Evolutionary conservation across 2,329 filamentous ascomycete species (phyloP).

Genomic region (Nigrospora oryzae): DNA sequence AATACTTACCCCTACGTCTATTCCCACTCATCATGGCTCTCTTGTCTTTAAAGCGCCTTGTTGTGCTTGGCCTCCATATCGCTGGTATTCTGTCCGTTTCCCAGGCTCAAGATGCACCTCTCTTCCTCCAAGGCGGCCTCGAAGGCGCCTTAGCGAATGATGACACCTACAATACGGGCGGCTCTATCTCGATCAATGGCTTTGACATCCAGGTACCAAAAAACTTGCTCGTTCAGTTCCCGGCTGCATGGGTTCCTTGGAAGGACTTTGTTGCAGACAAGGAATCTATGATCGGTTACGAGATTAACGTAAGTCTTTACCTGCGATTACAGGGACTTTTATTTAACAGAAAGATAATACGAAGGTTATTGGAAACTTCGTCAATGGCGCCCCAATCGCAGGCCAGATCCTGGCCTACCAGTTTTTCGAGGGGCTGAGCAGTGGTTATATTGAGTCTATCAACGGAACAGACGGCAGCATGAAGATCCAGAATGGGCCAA

Average conservation of each 20-base stretch:
- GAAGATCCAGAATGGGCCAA: constrained; percentile 22
- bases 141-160: constrained; percentile 22
- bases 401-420: constrained; percentile 23
- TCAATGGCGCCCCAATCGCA: constrained; percentile 22
- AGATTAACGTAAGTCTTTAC: constrained; percentile 19
- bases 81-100: constrained; percentile 4
- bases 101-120: constrained; percentile 14
- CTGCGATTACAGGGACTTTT: background rate
- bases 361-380: constrained; percentile 26
- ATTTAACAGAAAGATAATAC: background rate
- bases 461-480: constrained; percentile 22
- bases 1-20: background rate
- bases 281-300: constrained; percentile 22
- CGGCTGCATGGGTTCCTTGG: constrained; percentile 34
- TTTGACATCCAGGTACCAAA: constrained; percentile 36
- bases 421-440: constrained; percentile 25
- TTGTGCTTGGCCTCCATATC: constrained; percentile 10
- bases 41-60: constrained; percentile 5
- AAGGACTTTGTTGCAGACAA: constrained; percentile 24
- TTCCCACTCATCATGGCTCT: constrained; percentile 7
- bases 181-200: constrained; percentile 33
- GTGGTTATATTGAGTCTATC: constrained; percentile 25
- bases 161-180: constrained; percentile 33
- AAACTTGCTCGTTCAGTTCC: constrained; percentile 40
- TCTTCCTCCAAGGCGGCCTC: constrained; percentile 22